Evolutionary conservation across 768 basidiomycete genomes (phyloP).

Genomic region (Coprinellus micaceus): DNA sequence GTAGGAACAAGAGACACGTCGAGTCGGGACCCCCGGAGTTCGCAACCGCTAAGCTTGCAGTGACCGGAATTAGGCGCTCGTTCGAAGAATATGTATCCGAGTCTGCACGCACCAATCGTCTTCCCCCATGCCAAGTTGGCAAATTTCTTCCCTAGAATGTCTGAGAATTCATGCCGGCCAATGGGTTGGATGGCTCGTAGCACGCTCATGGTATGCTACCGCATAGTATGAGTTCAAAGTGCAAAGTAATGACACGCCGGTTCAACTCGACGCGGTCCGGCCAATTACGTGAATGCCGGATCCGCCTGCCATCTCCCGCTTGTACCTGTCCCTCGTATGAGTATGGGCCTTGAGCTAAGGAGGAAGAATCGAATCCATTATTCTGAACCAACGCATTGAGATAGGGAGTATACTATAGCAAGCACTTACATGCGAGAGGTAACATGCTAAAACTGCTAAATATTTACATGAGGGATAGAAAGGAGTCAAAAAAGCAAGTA

Average conservation of each 20-base stretch:
- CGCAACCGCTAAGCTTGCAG: conserved; percentile 51
- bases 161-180: neutral
- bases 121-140: conserved; percentile 1
- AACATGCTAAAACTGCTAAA: too few species aligned
- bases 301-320: neutral
- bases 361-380: neutral
- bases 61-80: neutral
- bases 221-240: too few species aligned
- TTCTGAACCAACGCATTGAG: too few species aligned
- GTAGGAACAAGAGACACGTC: conserved; percentile 68
- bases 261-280: neutral
- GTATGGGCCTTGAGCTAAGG: neutral
- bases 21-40: conserved; percentile 86
- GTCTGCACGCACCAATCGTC: neutral
- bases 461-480: too few species aligned
- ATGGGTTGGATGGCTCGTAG: conserved; percentile 2
- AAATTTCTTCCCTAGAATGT: neutral
- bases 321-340: neutral
- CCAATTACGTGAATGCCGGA: neutral
- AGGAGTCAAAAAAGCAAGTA: conserved; percentile 1
- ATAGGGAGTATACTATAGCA: too few species aligned
- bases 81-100: neutral
- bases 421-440: too few species aligned
- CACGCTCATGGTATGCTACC: neutral
- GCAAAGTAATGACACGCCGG: too few species aligned